Evolutionary conservation across 768 basidiomycete genomes (phyloP), one percentile per base, ranked within the genome.

Genomic region (Lanmaoa pseudosensibilis): DNA sequence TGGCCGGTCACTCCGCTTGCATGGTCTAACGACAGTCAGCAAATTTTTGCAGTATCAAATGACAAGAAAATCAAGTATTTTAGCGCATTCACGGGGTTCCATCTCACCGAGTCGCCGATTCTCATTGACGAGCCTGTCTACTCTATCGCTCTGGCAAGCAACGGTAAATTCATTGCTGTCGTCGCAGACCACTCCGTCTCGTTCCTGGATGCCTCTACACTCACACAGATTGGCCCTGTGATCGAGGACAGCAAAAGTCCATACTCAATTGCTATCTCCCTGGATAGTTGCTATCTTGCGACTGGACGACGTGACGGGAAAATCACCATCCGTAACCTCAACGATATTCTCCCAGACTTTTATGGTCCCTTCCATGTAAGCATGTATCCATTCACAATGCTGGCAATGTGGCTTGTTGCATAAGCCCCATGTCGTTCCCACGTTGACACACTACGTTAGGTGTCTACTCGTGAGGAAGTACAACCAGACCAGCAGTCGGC

Each of bases 311-410:
- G 18, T 2, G 21, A 30, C 6, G 56, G 58, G 2, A 44, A 49
- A 36, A 25, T 60, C 5, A 7, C 12, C 0, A 5, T 60, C 5
- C 58, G 25, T 16, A 23, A 50, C 15, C 56, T 60, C 33, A 6
- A 10, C 6, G 16, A 12, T 19, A 5, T 52, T 21, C 50, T 59
- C 40, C 45, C 51, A 1, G 45, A 73, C 4, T 11, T 16, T 0
- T 11, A 27, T 18, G 48, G 54, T 36, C 49, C 54, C 4, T 54
- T 54, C 13, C 19, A 41, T 15, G 54, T 52, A 27, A 25, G 54
- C 9, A 41, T 44, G 15, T 16, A 12, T 30, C 4, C 37, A 25
- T 27, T 38, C 21, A 3, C 6, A 0, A 23, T 23, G 23, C 25
- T 18, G 16, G 9, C n/a, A n/a, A n/a, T 10, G 2, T 37, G 7